Percentiles rank a stretch among this genome's conserved stretches.
phyloP scores from a whole-genome alignment of 164 flowering plant genomes.

The Kalanchoe fedtschenkoi region DNA sequence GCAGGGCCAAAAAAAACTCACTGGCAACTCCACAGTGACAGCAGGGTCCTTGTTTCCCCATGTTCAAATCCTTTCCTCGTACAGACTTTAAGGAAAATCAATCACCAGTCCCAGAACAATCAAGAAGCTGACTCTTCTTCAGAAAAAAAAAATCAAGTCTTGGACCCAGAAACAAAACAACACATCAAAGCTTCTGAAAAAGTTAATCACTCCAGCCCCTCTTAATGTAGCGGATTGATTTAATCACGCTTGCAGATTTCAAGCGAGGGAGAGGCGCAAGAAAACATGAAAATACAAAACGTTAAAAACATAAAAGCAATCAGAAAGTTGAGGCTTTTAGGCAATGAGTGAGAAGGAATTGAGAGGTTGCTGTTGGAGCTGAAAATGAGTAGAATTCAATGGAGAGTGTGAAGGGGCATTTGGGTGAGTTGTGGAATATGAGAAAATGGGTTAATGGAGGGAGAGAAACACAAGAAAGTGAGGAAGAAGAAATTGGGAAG shows the following conservation, averaged over 20 bases:
- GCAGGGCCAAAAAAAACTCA: slow-evolving; percentile 10
- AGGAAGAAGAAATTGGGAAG: background rate
- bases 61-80: slow-evolving; percentile 1
- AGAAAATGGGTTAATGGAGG: slow-evolving; percentile 4
- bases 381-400: background rate
- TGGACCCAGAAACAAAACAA: no score
- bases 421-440: slow-evolving; percentile 2
- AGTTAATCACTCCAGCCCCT: background rate
- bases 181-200: no score
- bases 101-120: background rate
- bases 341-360: background rate
- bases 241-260: background rate
- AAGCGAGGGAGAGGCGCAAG: background rate
- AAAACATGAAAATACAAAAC: background rate
- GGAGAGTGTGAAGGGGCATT: background rate
- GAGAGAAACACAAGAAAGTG: no score
- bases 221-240: background rate
- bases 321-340: background rate
- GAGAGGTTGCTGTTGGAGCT: background rate
- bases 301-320: background rate
- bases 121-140: background rate
- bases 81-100: no score
- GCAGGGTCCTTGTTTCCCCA: slow-evolving; percentile 30
- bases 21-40: slow-evolving; percentile 23
- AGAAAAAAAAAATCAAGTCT: background rate